Percentiles rank a stretch among this genome's conserved stretches.
Evolutionary conservation across 345 rosid species (phyloP).

Genomic region (Citrus hindsii): DNA sequence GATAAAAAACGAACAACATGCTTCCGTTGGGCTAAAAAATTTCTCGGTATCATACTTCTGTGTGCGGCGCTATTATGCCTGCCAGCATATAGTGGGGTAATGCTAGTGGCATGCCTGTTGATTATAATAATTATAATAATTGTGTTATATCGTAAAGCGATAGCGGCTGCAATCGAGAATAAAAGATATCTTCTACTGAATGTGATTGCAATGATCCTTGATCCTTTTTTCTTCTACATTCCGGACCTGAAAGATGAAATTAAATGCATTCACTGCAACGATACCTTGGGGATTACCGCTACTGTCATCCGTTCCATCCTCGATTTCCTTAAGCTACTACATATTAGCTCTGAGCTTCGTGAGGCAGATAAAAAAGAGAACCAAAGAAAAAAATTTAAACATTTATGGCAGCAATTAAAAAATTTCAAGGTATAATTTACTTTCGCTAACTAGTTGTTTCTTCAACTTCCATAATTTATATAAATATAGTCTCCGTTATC

Average conservation of each 20-base stretch:
- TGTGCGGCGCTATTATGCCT: background rate
- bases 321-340: background rate
- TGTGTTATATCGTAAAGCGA: background rate
- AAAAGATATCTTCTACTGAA: too few relatives aligned
- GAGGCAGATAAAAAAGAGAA: background rate
- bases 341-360: background rate
- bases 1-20: too few relatives aligned
- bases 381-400: too few relatives aligned
- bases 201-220: background rate
- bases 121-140: too few relatives aligned
- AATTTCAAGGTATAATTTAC: too few relatives aligned
- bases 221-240: conserved; percentile 13
- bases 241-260: background rate
- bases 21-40: too few relatives aligned
- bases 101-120: background rate
- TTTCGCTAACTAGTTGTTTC: too few relatives aligned
- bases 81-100: background rate
- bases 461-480: background rate
- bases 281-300: conserved; percentile 2
- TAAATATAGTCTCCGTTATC: too few relatives aligned
- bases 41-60: too few relatives aligned
- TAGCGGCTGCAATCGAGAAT: background rate
- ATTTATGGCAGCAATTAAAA: too few relatives aligned
- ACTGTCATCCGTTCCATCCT: conserved; percentile 1
- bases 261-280: background rate